Evolutionary conservation across 495 filamentous ascomycete genomes (phyloP).

Genomic region (Immersiella caudata): DNA sequence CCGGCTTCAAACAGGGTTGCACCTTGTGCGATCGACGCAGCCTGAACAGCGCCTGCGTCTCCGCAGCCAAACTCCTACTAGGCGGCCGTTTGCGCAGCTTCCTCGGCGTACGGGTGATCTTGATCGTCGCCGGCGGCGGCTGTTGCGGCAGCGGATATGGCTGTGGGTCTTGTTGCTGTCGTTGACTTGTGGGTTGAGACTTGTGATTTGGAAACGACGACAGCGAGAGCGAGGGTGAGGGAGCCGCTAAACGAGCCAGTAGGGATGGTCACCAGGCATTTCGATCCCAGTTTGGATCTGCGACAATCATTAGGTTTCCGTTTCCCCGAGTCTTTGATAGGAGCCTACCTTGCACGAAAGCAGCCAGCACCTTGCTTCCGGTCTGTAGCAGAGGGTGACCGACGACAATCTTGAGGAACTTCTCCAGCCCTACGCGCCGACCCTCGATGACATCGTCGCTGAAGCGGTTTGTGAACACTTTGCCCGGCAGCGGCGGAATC

Average conservation of each 20-base stretch:
- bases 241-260: slow-evolving; percentile 33
- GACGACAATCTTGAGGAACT: slow-evolving; percentile 96
- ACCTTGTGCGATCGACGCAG: slow-evolving; percentile 18
- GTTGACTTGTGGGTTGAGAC: not conserved
- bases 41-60: slow-evolving; percentile 36
- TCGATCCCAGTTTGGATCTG: slow-evolving; percentile 78
- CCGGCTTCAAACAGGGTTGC: slow-evolving; percentile 11
- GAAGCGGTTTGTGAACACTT: slow-evolving; percentile 98
- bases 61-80: slow-evolving; percentile 31
- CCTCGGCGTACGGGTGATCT: slow-evolving; percentile 40
- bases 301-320: not conserved
- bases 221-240: slow-evolving; percentile 24
- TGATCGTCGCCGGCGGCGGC: slow-evolving; percentile 12
- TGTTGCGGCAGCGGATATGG: slow-evolving; percentile 2
- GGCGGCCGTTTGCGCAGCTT: slow-evolving; percentile 54
- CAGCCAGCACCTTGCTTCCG: slow-evolving; percentile 91
- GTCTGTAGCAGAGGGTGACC: slow-evolving; percentile 97
- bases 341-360: slow-evolving; percentile 89
- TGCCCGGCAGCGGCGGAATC: slow-evolving; percentile 93
- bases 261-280: slow-evolving; percentile 68
- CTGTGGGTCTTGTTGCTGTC: slow-evolving; percentile 13
- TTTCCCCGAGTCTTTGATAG: not conserved
- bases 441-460: slow-evolving; percentile 99
- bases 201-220: not conserved
- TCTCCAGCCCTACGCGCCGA: slow-evolving; percentile 84